Conservation (phyloP, 208 protist species). For the Trypanosoma scelopori region DNA sequence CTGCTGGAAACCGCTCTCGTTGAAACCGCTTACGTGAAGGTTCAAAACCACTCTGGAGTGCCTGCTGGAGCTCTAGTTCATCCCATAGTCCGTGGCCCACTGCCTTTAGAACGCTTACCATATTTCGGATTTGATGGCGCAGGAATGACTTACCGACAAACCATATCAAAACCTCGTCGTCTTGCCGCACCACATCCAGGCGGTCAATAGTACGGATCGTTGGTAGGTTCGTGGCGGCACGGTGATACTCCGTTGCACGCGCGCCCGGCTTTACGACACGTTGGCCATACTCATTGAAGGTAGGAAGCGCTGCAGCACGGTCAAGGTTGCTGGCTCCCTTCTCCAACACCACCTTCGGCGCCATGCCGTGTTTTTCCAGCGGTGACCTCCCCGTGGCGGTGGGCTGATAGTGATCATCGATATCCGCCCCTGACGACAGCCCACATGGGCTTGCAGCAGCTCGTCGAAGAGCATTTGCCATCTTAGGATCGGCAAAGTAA, state of each 20-base stretch:
- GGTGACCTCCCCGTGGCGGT: constrained; percentile 34
- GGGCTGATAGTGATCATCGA: constrained; percentile 52
- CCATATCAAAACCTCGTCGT: constrained; percentile 88
- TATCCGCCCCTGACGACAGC: constrained; percentile 36
- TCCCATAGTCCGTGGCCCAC: constrained; percentile 79
- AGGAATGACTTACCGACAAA: constrained; percentile 84
- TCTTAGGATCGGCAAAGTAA: constrained; percentile 87
- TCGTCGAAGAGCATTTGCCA: constrained; percentile 77
- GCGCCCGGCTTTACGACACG: constrained; percentile 57
- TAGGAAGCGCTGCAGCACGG: constrained; percentile 72
- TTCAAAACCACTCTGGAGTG: constrained; percentile 71
- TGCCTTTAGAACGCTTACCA: constrained; percentile 83
- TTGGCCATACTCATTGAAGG: constrained; percentile 85
- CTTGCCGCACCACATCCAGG: constrained; percentile 81
- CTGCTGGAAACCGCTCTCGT: constrained; percentile 68
- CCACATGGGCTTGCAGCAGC: constrained; percentile 39
- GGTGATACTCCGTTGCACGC: constrained; percentile 64
- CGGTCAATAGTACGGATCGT: constrained; percentile 82
- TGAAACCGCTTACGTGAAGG: constrained; percentile 69
- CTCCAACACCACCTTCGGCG: constrained; percentile 61
- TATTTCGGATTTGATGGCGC: constrained; percentile 86
- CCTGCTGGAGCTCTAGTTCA: constrained; percentile 75
- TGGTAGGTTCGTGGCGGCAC: constrained; percentile 70
- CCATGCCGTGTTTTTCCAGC: constrained; percentile 30
- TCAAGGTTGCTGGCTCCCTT: constrained; percentile 64